Conservation (phyloP, 2,329 filamentous ascomycete species). For the Fusarium sp. region DNA sequence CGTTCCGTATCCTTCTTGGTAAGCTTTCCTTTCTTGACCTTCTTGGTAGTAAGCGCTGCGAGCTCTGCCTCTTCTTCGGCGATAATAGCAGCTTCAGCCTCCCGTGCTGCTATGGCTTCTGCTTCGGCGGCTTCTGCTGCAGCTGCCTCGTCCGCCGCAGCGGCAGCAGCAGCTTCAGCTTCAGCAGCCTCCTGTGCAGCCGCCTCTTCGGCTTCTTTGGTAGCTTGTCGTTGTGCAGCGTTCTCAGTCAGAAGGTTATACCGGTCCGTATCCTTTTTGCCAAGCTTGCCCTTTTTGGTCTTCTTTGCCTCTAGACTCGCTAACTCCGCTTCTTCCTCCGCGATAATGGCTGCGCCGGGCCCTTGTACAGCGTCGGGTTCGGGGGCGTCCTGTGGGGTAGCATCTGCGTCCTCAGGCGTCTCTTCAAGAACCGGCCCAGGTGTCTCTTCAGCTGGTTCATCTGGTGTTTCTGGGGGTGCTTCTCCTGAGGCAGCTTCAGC, state of each 20-base stretch:
- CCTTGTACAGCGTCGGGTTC: constrained; percentile 21
- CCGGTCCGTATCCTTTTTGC: constrained; percentile 43
- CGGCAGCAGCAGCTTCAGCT: constrained; percentile 21
- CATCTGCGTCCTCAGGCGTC: constrained; percentile 20
- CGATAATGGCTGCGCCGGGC: constrained; percentile 37
- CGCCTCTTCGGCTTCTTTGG: constrained; percentile 40
- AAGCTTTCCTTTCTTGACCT: constrained; percentile 44
- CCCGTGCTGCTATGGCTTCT: constrained; percentile 33
- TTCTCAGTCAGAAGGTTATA: constrained; percentile 41
- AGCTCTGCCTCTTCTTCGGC: constrained; percentile 46
- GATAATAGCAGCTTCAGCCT: constrained; percentile 32
- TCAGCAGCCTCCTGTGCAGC: constrained; percentile 44
- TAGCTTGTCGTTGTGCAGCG: constrained; percentile 34
- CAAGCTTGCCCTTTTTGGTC: constrained; percentile 41
- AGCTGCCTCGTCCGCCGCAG: constrained; percentile 28
- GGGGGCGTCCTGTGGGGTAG: constrained; percentile 23
- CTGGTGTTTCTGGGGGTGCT: constrained; percentile 33
- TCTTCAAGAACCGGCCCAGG: constrained; percentile 30
- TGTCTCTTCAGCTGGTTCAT: constrained; percentile 33
- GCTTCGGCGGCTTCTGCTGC: constrained; percentile 36
- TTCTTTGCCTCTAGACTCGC: constrained; percentile 44
- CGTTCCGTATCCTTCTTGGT: constrained; percentile 44
- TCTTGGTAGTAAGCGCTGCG: constrained; percentile 39
- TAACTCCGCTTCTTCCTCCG: constrained; percentile 43
- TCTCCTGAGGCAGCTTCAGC: constrained; percentile 1